Conservation (phyloP, 495 filamentous ascomycete genomes). For the Penicillium cinerascens region DNA sequence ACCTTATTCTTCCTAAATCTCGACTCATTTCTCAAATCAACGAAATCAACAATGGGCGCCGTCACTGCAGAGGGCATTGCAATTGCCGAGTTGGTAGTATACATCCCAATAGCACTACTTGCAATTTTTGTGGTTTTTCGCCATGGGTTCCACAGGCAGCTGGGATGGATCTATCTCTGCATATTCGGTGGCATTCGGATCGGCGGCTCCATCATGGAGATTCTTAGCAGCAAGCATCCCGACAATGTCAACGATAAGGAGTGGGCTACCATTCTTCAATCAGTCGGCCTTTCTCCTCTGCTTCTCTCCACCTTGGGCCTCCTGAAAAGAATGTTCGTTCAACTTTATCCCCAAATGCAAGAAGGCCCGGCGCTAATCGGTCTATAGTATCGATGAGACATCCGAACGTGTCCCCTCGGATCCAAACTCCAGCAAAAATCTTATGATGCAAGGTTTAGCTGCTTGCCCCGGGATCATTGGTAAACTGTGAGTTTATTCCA, state of each 20-base stretch:
- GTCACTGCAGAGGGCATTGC: conserved; percentile 12
- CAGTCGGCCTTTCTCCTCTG: conserved; percentile 17
- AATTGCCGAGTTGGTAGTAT: conserved; percentile 16
- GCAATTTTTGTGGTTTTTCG: conserved; percentile 11
- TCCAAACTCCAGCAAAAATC: conserved; percentile 1
- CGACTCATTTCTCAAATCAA: no score
- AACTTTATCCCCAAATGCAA: neutral
- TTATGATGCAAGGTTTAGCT: neutral
- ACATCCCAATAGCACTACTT: conserved; percentile 12
- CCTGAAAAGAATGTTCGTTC: conserved; percentile 15
- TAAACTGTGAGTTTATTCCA: no score
- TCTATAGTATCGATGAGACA: conserved; percentile 11
- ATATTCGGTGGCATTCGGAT: conserved; percentile 14
- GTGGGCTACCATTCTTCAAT: conserved; percentile 13
- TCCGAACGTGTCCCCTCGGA: conserved; percentile 1
- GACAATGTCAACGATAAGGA: conserved; percentile 11
- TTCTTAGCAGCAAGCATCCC: conserved; percentile 11
- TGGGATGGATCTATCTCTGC: conserved; percentile 18
- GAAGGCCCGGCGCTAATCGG: neutral
- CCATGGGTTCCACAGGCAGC: conserved; percentile 13
- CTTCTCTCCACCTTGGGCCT: conserved; percentile 13
- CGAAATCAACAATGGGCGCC: conserved; percentile 1
- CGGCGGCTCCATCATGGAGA: conserved; percentile 13
- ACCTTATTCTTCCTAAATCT: no score
- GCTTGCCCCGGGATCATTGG: no score